phyloP scores from a whole-genome alignment of 768 basidiomycete species.

The Cubamyces sp. region DNA sequence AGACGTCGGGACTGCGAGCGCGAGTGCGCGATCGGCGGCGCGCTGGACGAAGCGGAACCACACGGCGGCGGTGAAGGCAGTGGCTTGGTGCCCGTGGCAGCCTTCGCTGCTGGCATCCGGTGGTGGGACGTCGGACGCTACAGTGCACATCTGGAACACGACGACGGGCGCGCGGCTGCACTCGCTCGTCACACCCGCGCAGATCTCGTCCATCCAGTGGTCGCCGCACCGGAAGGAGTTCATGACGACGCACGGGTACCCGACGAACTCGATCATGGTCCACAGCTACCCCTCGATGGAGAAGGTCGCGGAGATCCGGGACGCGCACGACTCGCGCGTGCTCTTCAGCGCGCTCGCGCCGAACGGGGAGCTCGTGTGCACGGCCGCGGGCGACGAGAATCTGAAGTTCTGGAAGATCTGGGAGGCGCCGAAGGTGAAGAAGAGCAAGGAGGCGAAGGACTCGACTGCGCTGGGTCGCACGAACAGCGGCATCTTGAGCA shows the following conservation, averaged over 20 bases:
- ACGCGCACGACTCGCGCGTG: slow-evolving; percentile 92
- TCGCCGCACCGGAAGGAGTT: slow-evolving; percentile 88
- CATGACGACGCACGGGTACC: slow-evolving; percentile 92
- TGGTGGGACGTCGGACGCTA: slow-evolving; percentile 93
- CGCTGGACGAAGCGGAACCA: slow-evolving; percentile 62
- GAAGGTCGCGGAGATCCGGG: slow-evolving; percentile 81
- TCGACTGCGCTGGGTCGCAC: slow-evolving; percentile 34
- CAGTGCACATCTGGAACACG: slow-evolving; percentile 88
- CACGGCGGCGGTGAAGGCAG: slow-evolving; percentile 59
- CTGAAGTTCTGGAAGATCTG: slow-evolving; percentile 95
- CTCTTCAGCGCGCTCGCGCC: slow-evolving; percentile 86
- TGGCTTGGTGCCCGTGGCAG: slow-evolving; percentile 99
- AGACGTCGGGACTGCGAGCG: slow-evolving; percentile 28
- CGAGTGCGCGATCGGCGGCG: slow-evolving; percentile 33
- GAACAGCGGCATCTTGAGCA: slow-evolving; percentile 31
- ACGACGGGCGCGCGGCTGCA: slow-evolving; percentile 92
- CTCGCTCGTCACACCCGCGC: slow-evolving; percentile 83
- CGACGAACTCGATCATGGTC: slow-evolving; percentile 80
- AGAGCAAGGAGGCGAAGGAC: slow-evolving; percentile 48
- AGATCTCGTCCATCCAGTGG: slow-evolving; percentile 91
- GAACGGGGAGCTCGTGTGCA: slow-evolving; percentile 88
- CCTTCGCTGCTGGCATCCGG: slow-evolving; percentile 88
- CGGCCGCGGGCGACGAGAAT: slow-evolving; percentile 94
- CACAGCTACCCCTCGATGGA: slow-evolving; percentile 87
- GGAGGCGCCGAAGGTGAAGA: slow-evolving; percentile 63